Evolutionary conservation across 2,329 filamentous ascomycete species (phyloP).

Genomic region (Orbilia ellipsospora): DNA sequence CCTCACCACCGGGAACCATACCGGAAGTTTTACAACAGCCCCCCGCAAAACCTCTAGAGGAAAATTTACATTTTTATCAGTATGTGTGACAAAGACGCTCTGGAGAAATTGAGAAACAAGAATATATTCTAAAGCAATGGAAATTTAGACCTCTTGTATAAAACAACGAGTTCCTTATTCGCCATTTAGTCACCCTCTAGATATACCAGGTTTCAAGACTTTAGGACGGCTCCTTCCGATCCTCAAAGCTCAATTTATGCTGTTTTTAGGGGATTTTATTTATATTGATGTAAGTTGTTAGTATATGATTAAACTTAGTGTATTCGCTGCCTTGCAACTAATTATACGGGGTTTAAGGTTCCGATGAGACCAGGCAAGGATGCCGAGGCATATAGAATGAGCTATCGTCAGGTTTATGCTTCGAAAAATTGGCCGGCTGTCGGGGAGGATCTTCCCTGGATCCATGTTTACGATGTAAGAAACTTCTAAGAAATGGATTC

Average conservation of each 20-base stretch:
- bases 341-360: slow-evolving; percentile 12
- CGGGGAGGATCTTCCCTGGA: slow-evolving; percentile 87
- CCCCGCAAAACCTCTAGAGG: slow-evolving; percentile 75
- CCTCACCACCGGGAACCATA: slow-evolving; percentile 84
- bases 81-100: slow-evolving; percentile 5
- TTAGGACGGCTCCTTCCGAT: slow-evolving; percentile 78
- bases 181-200: slow-evolving; percentile 81
- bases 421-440: slow-evolving; percentile 88
- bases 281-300: slow-evolving; percentile 77
- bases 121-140: neutral
- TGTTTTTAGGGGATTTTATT: slow-evolving; percentile 88
- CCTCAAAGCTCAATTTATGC: slow-evolving; percentile 80
- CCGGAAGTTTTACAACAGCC: slow-evolving; percentile 81
- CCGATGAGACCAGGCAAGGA: slow-evolving; percentile 46
- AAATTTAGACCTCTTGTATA: slow-evolving; percentile 79
- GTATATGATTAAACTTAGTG: neutral
- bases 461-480: slow-evolving; percentile 81
- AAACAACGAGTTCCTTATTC: slow-evolving; percentile 91
- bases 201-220: slow-evolving; percentile 81
- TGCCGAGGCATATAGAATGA: slow-evolving; percentile 48
- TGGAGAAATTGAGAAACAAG: too few relatives aligned
- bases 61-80: slow-evolving; percentile 85
- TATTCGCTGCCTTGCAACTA: slow-evolving; percentile 1
- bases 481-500: too few relatives aligned
- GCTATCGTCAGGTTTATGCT: slow-evolving; percentile 91